Evolutionary conservation across 2,329 filamentous ascomycete genomes (phyloP), one percentile per base, ranked within the genome.

Genomic region (Trichoderma gracile): DNA sequence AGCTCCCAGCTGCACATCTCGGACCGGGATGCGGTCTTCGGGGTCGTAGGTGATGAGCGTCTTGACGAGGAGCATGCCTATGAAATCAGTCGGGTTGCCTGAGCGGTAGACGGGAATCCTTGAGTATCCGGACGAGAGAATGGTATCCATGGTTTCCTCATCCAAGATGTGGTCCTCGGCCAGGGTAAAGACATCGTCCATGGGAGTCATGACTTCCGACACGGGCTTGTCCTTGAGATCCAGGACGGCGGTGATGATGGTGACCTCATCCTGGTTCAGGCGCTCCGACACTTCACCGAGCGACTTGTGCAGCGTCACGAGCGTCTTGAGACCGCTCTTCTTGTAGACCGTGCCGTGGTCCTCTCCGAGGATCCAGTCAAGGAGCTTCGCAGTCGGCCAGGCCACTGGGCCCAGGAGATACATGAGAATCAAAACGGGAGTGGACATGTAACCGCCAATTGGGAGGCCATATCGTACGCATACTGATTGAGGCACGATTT

Each of bases 31-130:
- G 73, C 85, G 86, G 73, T 99, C 95, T 76, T 99, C 95, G 0
- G 95, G 95, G 69, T 99, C 95, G 75, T 99, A 99, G 0, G 95
- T 98, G 73, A 99, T 99, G 67, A 99, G 85, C 73, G 98, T 98
- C 81, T 99, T 99, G 75, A 99, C 95, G 10, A 99, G 81, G 7
- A 99, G 86, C 94, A 99, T 99, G 68, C 95, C 95, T 33, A 98
- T 89, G 77, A 97, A 99, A 75, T 99, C 94, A 64, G 86, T 86
- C 1, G 86, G 82, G 72, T 93, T 96, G 65, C 92, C 90, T 0
- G 92, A 88, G 45, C 92, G 89, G 73, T 97, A 91, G 65, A 99
- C 96, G 3, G 95, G 95, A 69, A 99, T 98, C 66, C 95, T 85
- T 14, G 95, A 98, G 77, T 98, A 99, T 52, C 95, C 95, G 54